Conservation (phyloP, 306 rosid species). For the Cajanus cajan region DNA sequence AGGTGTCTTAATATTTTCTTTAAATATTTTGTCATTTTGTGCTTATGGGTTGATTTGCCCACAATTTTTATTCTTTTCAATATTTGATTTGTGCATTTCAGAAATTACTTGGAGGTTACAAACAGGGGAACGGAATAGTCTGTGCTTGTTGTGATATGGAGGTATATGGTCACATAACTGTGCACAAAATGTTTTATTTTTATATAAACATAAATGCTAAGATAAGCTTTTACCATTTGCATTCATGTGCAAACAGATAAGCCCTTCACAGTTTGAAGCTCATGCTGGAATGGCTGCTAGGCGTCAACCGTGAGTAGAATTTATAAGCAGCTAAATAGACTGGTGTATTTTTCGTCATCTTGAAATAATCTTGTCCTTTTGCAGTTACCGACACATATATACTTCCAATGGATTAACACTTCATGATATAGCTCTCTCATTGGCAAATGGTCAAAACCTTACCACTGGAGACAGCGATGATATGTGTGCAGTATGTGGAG, state of each 20-base stretch:
- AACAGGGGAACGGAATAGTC: conserved; percentile 89
- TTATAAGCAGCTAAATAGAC: conserved; percentile 14
- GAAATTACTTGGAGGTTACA: conserved; percentile 93
- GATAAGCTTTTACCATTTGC: conserved; percentile 11
- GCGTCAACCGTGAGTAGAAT: conserved; percentile 95
- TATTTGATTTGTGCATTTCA: conserved; percentile 40
- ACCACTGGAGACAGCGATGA: conserved; percentile 94
- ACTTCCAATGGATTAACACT: conserved; percentile 92
- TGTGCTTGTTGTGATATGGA: conserved; percentile 82
- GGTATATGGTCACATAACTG: conserved; percentile 49
- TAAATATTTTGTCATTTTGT: conserved; percentile 24
- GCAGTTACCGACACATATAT: conserved; percentile 97
- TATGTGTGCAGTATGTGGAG: conserved; percentile 97
- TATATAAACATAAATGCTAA: conserved; percentile 4
- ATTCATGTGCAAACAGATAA: conserved; percentile 59
- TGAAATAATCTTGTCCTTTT: conserved; percentile 21
- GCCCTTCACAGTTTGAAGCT: conserved; percentile 99
- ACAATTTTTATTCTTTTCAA: background rate
- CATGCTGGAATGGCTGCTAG: conserved; percentile 99
- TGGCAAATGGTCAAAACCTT: conserved; percentile 93
- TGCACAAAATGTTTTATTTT: background rate
- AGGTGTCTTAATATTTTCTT: conserved; percentile 50
- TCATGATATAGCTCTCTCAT: conserved; percentile 92
- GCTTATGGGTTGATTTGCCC: conserved; percentile 12
- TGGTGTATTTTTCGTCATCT: conserved; percentile 31